These are phyloP conservation scores for Ilex aquifolium DNA, from an alignment of 257 asterid species.

Conservation along the genomic window DNA sequence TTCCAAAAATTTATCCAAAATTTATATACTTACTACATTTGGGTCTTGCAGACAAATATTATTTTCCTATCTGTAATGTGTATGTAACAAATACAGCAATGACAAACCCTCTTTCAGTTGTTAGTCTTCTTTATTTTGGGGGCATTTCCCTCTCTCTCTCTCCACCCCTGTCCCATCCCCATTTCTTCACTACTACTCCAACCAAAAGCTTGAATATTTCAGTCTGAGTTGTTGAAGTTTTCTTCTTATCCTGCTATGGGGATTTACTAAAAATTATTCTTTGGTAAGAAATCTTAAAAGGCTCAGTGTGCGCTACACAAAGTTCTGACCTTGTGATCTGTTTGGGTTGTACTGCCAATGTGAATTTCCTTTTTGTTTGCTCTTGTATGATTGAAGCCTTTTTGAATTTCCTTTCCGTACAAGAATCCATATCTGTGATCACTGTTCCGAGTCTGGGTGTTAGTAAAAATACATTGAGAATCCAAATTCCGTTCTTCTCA, in stretches of 20 bases:
- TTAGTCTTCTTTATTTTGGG: slow-evolving; percentile 13
- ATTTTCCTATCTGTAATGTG: no score
- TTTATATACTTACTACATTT: slow-evolving; percentile 15
- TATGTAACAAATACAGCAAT: no score
- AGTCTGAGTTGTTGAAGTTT: slow-evolving; percentile 13
- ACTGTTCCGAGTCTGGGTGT: no score
- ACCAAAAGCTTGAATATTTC: slow-evolving; percentile 17
- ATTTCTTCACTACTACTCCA: slow-evolving; percentile 10
- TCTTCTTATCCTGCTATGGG: slow-evolving; percentile 7
- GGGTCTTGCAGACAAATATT: slow-evolving; percentile 14
- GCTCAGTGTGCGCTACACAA: background rate
- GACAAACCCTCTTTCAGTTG: slow-evolving; percentile 15
- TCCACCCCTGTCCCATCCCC: no score
- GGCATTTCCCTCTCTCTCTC: slow-evolving; percentile 2
- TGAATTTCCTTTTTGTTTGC: background rate
- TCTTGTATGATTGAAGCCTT: background rate
- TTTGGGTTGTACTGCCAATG: slow-evolving; percentile 8
- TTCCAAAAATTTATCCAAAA: slow-evolving; percentile 4
- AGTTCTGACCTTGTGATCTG: slow-evolving; percentile 8
- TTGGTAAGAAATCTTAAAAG: no score
- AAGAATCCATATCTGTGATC: background rate
- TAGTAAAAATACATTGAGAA: background rate
- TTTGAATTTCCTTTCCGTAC: slow-evolving; percentile 1
- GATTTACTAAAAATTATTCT: no score
- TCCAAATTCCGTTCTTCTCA: background rate